Evolutionary conservation across 1,284 basidiomycete genomes (phyloP).

Genomic region (Puccinia coronata): DNA sequence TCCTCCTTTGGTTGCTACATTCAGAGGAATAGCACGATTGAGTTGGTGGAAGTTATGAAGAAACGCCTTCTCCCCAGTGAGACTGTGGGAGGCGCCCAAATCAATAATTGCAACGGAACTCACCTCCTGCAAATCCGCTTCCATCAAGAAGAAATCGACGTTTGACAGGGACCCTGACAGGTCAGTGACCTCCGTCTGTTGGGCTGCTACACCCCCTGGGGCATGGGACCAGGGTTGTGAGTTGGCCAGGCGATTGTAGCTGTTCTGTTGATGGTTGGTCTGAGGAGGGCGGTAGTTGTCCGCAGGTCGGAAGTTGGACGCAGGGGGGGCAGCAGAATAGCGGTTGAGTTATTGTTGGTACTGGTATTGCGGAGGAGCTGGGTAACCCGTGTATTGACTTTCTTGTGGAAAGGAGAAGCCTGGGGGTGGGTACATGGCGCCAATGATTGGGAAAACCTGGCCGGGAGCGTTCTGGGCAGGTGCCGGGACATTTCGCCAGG

Average conservation of each 20-base stretch:
- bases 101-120: background rate
- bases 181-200: background rate
- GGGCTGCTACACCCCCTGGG: background rate
- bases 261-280: too few species aligned
- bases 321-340: too few species aligned
- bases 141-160: background rate
- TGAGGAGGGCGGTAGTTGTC: too few species aligned
- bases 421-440: too few species aligned
- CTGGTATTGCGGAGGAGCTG: background rate
- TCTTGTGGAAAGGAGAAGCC: background rate
- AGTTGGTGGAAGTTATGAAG: background rate
- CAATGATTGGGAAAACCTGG: too few species aligned
- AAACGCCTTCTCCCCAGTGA: background rate
- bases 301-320: background rate
- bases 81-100: background rate
- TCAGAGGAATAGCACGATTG: background rate
- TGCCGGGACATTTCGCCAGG: too few species aligned
- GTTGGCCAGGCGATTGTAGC: too few species aligned
- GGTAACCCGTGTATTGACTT: background rate
- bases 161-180: background rate
- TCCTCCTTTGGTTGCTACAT: background rate
- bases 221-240: background rate
- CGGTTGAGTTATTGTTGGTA: background rate
- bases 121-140: background rate
- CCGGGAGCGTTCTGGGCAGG: too few species aligned